Percentiles rank a stretch among this genome's conserved stretches.
phyloP scores from a whole-genome alignment of 768 basidiomycete species.

The Podaxis sp. region DNA sequence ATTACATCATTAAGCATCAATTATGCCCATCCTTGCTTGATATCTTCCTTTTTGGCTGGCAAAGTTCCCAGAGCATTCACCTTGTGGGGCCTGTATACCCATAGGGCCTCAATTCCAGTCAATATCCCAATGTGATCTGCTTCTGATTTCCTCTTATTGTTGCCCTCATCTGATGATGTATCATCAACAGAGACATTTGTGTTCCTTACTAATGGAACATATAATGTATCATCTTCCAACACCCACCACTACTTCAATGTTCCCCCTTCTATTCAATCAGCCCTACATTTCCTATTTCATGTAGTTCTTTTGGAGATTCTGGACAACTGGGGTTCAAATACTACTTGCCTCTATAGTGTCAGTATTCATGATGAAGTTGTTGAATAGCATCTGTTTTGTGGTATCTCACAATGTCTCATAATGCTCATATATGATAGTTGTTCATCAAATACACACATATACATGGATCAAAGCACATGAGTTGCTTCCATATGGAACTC shows the following conservation, averaged over 20 bases:
- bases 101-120: too few species aligned
- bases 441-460: too few species aligned
- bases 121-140: too few species aligned
- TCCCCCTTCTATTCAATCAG: too few species aligned
- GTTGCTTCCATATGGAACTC: too few species aligned
- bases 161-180: background rate
- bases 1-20: background rate
- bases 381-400: too few species aligned
- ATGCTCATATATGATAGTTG: too few species aligned
- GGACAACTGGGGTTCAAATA: conserved; percentile 1
- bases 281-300: background rate
- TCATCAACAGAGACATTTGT: background rate
- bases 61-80: background rate
- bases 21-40: background rate
- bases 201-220: background rate
- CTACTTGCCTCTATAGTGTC: background rate
- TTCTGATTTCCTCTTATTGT: background rate
- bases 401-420: too few species aligned
- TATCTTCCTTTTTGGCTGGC: background rate
- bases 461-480: too few species aligned
- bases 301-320: background rate
- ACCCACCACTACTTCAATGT: too few species aligned
- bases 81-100: too few species aligned
- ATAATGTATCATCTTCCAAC: background rate
- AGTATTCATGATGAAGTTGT: background rate